phyloP scores from a whole-genome alignment of 257 asterid species.

The Dorcoceras hygrometricum region DNA sequence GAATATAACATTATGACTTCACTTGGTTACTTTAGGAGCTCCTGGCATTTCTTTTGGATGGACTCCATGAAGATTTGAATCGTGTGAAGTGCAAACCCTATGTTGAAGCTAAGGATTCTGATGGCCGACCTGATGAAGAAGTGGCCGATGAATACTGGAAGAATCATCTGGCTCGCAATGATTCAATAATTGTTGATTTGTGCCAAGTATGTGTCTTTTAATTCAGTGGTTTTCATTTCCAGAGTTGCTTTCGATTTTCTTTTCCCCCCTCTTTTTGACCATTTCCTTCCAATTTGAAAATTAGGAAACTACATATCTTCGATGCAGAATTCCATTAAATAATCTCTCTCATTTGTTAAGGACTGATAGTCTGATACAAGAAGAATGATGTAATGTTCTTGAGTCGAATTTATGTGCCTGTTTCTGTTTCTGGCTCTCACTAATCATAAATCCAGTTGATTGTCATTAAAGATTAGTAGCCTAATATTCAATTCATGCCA shows the following conservation, averaged over 20 bases:
- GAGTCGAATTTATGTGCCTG: conserved; percentile 9
- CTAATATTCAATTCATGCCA: conserved; percentile 6
- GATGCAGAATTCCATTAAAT: neutral
- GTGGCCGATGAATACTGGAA: conserved; percentile 93
- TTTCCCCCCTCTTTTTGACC: neutral
- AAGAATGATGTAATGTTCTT: neutral
- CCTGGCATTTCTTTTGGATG: conserved; percentile 90
- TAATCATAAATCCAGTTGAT: conserved; percentile 13
- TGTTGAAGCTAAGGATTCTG: conserved; percentile 83
- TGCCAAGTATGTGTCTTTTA: conserved; percentile 66
- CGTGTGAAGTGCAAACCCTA: conserved; percentile 93
- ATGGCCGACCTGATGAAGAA: conserved; percentile 81
- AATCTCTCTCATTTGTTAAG: neutral
- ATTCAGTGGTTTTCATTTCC: neutral
- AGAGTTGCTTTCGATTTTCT: conserved; percentile 18
- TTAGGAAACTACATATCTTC: neutral
- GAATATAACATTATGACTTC: conserved; percentile 22
- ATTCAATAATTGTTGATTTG: conserved; percentile 89
- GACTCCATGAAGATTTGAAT: conserved; percentile 98
- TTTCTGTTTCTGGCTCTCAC: neutral
- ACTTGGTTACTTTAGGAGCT: conserved; percentile 61
- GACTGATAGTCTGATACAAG: too few species aligned
- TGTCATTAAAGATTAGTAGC: conserved; percentile 6
- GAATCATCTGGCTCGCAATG: conserved; percentile 94
- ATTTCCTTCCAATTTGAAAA: conserved; percentile 15